These are phyloP conservation scores for Prunus yedoensis DNA, from an alignment of 331 rosid genomes.

Conservation along the genomic window DNA sequence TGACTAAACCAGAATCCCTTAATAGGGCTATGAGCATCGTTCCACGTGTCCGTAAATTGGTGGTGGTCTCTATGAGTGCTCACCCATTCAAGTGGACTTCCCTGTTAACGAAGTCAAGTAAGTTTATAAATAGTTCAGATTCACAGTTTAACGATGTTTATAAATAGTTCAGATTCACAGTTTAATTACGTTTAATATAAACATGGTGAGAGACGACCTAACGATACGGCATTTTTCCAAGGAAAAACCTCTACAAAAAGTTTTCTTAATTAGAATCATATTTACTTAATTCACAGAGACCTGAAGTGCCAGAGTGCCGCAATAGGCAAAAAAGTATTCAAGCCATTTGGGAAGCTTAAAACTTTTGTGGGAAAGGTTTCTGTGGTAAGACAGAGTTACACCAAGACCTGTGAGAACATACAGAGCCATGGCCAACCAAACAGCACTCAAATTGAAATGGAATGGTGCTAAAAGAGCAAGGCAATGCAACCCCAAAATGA, in stretches of 20 bases:
- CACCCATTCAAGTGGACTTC: constrained; percentile 31
- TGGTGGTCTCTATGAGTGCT: constrained; percentile 27
- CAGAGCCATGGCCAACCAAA: constrained; percentile 9
- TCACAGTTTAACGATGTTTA: too few species aligned
- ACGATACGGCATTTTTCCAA: too few species aligned
- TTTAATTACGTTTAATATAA: too few species aligned
- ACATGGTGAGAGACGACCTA: too few species aligned
- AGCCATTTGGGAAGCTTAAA: constrained; percentile 29
- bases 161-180: too few species aligned
- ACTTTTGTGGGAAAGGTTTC: constrained; percentile 21
- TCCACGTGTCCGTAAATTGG: constrained; percentile 4
- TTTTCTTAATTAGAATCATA: too few species aligned
- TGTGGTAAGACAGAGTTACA: constrained; percentile 16
- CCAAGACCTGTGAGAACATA: constrained; percentile 21
- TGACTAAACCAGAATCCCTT: constrained; percentile 30
- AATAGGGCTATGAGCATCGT: constrained; percentile 20
- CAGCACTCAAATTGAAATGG: constrained; percentile 13
- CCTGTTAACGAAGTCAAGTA: neutral
- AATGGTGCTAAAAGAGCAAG: constrained; percentile 20
- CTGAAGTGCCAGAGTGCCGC: constrained; percentile 9
- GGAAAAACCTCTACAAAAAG: too few species aligned
- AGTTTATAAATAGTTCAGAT: too few species aligned
- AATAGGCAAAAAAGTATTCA: constrained; percentile 19
- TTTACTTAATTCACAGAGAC: neutral
- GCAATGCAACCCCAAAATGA: constrained; percentile 4